A percentile compares a stretch with the other conserved stretches of the same genome.
These are phyloP conservation scores for Scheffersomyces ergatensis DNA, from an alignment of 805 yeast genomes.

Conservation along the genomic window DNA sequence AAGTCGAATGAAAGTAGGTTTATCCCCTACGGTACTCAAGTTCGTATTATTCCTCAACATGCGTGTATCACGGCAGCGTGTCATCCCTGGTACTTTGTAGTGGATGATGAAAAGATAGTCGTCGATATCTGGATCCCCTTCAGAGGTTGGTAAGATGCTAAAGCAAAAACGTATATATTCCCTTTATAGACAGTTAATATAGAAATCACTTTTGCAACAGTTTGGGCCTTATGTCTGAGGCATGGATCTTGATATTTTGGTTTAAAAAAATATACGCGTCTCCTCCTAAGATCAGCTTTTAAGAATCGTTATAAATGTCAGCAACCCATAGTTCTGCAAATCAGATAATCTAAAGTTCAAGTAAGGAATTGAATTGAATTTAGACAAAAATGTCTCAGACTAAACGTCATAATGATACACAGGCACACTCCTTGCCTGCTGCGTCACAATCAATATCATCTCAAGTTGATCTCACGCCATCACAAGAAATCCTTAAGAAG, in stretches of 20 bases:
- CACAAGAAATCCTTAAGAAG: conserved; percentile 34
- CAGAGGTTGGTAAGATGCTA: conserved; percentile 22
- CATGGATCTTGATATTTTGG: too few relatives aligned
- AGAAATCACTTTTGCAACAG: too few relatives aligned
- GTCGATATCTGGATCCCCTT: conserved; percentile 65
- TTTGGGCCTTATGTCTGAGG: too few relatives aligned
- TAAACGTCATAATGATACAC: conserved; percentile 5
- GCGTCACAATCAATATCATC: conserved; percentile 19
- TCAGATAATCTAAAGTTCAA: too few relatives aligned
- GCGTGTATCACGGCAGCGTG: conserved; percentile 68
- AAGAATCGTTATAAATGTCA: too few relatives aligned
- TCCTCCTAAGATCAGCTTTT: too few relatives aligned
- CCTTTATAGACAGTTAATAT: too few relatives aligned
- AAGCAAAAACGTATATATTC: too few relatives aligned
- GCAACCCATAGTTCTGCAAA: too few relatives aligned
- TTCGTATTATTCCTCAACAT: conserved; percentile 65
- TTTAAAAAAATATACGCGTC: too few relatives aligned
- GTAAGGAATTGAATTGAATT: too few relatives aligned
- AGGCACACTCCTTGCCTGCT: conserved; percentile 34
- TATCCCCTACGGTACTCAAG: conserved; percentile 53
- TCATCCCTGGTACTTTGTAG: conserved; percentile 56
- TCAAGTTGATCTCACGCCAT: conserved; percentile 21
- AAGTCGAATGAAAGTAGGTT: conserved; percentile 29
- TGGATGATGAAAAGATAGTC: conserved; percentile 46
- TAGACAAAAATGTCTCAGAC: background rate